A percentile compares a stretch with the other conserved stretches of the same genome.
phyloP scores from a whole-genome alignment of 306 rosid genomes.

The Prunus kanzakura region DNA sequence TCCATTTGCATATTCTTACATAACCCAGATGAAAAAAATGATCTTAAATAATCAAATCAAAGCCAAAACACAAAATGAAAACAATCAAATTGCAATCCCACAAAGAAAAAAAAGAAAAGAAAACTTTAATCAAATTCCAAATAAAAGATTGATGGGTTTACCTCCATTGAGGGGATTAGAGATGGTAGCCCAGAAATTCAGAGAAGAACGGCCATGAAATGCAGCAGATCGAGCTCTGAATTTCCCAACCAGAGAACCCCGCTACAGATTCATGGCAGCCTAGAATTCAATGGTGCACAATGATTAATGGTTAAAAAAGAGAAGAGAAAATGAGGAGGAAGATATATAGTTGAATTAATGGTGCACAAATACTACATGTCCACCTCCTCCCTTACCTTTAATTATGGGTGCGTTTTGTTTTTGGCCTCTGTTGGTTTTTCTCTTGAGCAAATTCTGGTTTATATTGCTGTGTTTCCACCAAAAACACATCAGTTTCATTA shows the following conservation, averaged over 20 bases:
- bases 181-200: constrained; percentile 30
- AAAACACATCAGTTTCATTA: neutral
- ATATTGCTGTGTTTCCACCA: neutral
- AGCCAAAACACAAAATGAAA: neutral
- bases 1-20: neutral
- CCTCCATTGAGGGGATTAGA: constrained; percentile 48
- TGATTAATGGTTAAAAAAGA: neutral
- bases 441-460: neutral
- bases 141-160: constrained; percentile 26
- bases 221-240: constrained; percentile 40
- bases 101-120: neutral
- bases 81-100: neutral
- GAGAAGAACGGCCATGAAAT: constrained; percentile 29
- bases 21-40: constrained; percentile 2
- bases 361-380: neutral
- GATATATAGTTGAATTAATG: neutral
- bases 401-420: constrained; percentile 33
- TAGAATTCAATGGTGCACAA: constrained; percentile 29
- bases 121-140: neutral
- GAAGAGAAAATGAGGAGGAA: neutral
- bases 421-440: neutral
- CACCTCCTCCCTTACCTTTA: constrained; percentile 36
- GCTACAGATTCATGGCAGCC: constrained; percentile 44
- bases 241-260: constrained; percentile 27
- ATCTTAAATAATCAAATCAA: constrained; percentile 11